Evolutionary conservation across 495 filamentous ascomycete species (phyloP), one percentile per base, ranked within the genome.

Genomic region (Penicillium herquei): DNA sequence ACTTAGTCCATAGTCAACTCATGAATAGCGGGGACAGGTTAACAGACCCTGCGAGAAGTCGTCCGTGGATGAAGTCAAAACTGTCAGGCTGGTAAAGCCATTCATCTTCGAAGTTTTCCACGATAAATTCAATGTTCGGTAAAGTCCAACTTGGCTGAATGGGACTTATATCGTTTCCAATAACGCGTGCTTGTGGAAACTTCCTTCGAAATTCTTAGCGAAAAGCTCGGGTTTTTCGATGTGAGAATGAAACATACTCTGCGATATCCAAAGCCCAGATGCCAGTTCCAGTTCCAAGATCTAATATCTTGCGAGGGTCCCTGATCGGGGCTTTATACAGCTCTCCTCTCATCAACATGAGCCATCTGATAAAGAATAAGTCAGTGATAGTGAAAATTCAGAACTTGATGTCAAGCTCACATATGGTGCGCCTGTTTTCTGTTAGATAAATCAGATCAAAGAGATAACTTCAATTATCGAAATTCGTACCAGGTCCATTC

Each of bases 241-340:
- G n/a, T 32, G 6, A 10, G 9, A 14, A 10, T 37, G 12, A 46
- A 8, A 18, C 50, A 6, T 73, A 82, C 77, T 84, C 66, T 12
- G 66, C 79, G 16, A 69, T 81, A 58, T 81, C 85, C 35, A 87
- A 77, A 14, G 82, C 82, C 84, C 83, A 88, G 37, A 85, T 82
- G 17, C 85, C 85, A 5, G 85, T 88, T 5, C 85, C 85, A 0
- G 84, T 87, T 10, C 84, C 84, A 50, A 87, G 74, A 53, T 88
- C 85, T 32, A 87, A 63, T n/a, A 86, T 75, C 52, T 80, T 70
- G 1, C 78, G 74, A 0, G 80, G 77, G 11, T 73, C 64, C 10
- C 66, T 45, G 1, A 82, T 67, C 0, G 84, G 84, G 0, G 84
- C 78, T 51, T 83, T 76, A 58, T 82, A 76, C 9, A 81, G 76